Percentiles rank a stretch among this genome's conserved stretches.
These are phyloP conservation scores for Dipodascus geniculatus DNA, from an alignment of 805 yeast genomes.

Conservation along the genomic window DNA sequence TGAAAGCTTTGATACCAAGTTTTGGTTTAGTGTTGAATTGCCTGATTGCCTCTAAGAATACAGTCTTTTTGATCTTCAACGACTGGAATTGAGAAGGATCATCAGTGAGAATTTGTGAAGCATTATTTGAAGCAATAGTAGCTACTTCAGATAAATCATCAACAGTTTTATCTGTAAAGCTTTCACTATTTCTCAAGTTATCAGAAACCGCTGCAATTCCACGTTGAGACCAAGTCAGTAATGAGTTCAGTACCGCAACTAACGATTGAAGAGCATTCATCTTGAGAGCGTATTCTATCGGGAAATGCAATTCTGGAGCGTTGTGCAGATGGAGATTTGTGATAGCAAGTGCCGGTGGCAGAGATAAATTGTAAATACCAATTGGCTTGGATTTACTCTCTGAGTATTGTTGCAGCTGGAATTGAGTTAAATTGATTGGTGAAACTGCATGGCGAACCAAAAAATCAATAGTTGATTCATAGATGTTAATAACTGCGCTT, in stretches of 20 bases:
- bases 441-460: constrained; percentile 61
- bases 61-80: constrained; percentile 72
- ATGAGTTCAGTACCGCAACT: constrained; percentile 70
- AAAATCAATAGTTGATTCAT: constrained; percentile 72
- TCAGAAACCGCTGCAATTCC: constrained; percentile 28
- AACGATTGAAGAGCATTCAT: constrained; percentile 69
- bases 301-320: constrained; percentile 25
- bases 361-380: constrained; percentile 61
- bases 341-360: constrained; percentile 67
- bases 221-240: constrained; percentile 79
- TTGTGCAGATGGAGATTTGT: constrained; percentile 31
- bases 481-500: constrained; percentile 61
- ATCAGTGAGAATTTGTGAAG: constrained; percentile 28
- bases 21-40: constrained; percentile 80
- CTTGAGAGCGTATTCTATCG: constrained; percentile 75
- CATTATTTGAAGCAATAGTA: neutral
- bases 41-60: constrained; percentile 62
- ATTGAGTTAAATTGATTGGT: constrained; percentile 58
- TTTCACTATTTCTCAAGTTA: constrained; percentile 1
- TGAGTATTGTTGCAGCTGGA: constrained; percentile 48
- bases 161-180: constrained; percentile 2
- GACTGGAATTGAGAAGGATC: constrained; percentile 79
- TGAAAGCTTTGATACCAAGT: constrained; percentile 55
- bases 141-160: constrained; percentile 3
- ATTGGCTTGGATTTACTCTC: constrained; percentile 41